Evolutionary conservation across 495 filamentous ascomycete species (phyloP), one percentile per base, ranked within the genome.

Genomic region (Aspergillus bridgeri): DNA sequence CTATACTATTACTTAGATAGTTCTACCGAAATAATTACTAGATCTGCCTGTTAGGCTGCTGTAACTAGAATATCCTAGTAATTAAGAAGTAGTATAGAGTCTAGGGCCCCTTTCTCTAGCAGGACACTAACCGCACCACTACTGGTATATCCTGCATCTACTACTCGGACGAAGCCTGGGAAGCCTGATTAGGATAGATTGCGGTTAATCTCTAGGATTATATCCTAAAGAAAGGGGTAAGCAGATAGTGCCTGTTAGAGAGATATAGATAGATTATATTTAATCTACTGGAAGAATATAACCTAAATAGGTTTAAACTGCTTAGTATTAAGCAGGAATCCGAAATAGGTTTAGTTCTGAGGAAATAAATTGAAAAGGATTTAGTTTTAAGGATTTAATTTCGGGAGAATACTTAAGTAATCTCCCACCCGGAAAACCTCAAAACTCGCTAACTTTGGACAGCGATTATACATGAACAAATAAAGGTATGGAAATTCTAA

Each of bases 341-440:
- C 5, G 19, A n/a, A 5, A 17, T 45, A 20, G 5, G 3, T 3
- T 3, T 5, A 45, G 42, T n/a, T n/a, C n/a, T n/a, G n/a, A n/a
- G n/a, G n/a, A n/a, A 45, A 45, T 45, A 45, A 20, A 45, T 11
- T 20, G 19, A 20, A 45, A 45, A 11, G 42, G 42, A 3, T 45
- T 45, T 45, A 20, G 42, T 11, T 3, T 3, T 45, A 11, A 45
- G 42, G 11, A 3, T 5, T 20, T 27, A 56, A 48, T 56, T 47
- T 43, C 20, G 38, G 43, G 43, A 44, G 48, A 5, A 25, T 51
- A 24, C 2, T 51, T 51, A 51, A 9, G 18, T 51, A 51, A 51
- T 51, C 48, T 29, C 48, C 17, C 11, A 7, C 23, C 48, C n/a
- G 2, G 27, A 51, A 51, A 51, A 51, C 48, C 23, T n/a, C 24